Evolutionary conservation across 1,284 basidiomycete species (phyloP).

Genomic region (Microbotryum silenes-acaulis): DNA sequence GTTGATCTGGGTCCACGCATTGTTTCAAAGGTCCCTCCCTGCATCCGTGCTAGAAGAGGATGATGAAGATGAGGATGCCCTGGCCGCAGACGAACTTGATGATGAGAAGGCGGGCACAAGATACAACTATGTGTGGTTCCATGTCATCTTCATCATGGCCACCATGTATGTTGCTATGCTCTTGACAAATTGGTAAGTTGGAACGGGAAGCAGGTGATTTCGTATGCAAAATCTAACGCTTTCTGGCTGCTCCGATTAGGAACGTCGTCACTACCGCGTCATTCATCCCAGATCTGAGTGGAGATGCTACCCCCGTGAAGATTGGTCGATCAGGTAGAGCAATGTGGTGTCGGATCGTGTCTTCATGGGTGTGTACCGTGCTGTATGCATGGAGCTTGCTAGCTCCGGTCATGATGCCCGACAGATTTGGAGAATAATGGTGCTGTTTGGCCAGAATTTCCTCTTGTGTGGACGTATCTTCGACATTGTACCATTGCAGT

Average conservation of each 20-base stretch:
- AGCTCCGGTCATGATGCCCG: slow-evolving; percentile 82
- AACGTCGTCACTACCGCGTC: slow-evolving; percentile 54
- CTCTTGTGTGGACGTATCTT: no score
- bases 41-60: slow-evolving; percentile 78
- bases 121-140: slow-evolving; percentile 99
- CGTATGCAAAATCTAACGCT: not conserved
- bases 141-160: slow-evolving; percentile 90
- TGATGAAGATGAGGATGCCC: slow-evolving; percentile 58
- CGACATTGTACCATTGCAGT: no score
- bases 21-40: slow-evolving; percentile 50
- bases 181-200: slow-evolving; percentile 78
- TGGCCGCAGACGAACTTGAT: slow-evolving; percentile 63
- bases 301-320: slow-evolving; percentile 58
- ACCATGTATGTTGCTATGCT: slow-evolving; percentile 98
- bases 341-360: slow-evolving; percentile 99
- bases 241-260: slow-evolving; percentile 44
- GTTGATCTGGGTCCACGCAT: not conserved
- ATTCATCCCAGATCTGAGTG: not conserved
- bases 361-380: slow-evolving; percentile 85
- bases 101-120: slow-evolving; percentile 95
- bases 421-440: slow-evolving; percentile 38
- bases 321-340: slow-evolving; percentile 91
- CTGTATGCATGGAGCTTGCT: slow-evolving; percentile 80
- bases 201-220: no score
- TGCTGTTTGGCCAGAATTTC: no score